Base-by-base conservation (phyloP, 345 rosid genomes). In the Dipteronia sinensis region DNA sequence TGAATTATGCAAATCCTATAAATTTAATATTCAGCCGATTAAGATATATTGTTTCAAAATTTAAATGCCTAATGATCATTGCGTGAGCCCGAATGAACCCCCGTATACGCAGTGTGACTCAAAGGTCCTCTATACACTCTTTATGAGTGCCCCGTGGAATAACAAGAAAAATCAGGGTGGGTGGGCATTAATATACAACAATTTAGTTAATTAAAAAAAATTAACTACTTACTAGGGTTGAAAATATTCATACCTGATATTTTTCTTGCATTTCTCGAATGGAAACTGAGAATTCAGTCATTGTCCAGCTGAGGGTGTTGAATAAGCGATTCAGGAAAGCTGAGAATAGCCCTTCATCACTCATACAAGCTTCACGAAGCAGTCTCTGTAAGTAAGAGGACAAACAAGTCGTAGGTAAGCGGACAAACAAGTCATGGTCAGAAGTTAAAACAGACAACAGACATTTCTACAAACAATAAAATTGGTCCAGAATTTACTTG, bases 231-330 rank as follows among this genome's bases (percentile, higher is more conserved):
- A 44, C 11, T 9, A 58, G 12, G 4, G 0, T 3, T 27, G 23
- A 29, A 6, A 15, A 12, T 6, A 74, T 61, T 58, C 63, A 38
- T 72, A 90, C 99, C 93, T 92, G 97, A 84, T 86, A 94, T 80
- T 91, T 91, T 82, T 94, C 99, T 89, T 92, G 98, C 97, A 96
- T 94, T 81, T 92, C 97, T 68, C 97, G 89, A 47, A 96, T 86
- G 55, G 97, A 94, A 84, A 94, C 97, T 75, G 98, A 96, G 79
- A 96, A 94, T 83, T 92, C 99, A 6, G 97, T 96, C 92, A 96
- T 91, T 68, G 94, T 92, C 99, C 98, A 96, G 89, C 99, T 96
- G 71, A 96, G 88, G 3, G 97, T 96, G 87, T 96, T 96, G 78
- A 96, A 96, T 29, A 96, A 83, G 53, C 95, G 97, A 85, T 96